Evolutionary conservation across 805 yeast genomes (phyloP).

Genomic region (Metschnikowia proteae): DNA sequence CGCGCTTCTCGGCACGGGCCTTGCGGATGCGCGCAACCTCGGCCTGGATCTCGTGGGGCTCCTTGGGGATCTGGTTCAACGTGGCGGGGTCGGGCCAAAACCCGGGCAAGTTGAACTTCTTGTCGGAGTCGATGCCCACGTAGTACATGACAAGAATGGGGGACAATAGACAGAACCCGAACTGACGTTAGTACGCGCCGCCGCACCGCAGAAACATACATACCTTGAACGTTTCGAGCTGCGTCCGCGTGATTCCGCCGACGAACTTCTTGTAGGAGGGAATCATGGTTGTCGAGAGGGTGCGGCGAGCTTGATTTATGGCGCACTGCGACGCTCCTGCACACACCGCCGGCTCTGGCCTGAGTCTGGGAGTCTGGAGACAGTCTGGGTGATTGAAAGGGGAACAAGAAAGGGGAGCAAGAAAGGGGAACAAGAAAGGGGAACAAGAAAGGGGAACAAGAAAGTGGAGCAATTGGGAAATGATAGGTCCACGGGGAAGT

Average conservation of each 20-base stretch:
- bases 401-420: too few relatives aligned
- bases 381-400: too few relatives aligned
- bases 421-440: too few relatives aligned
- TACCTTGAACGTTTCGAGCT: constrained; percentile 43
- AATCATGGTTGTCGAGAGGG: constrained; percentile 6
- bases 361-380: too few relatives aligned
- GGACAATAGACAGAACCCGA: constrained; percentile 77
- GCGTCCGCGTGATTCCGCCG: constrained; percentile 39
- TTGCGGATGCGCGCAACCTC: constrained; percentile 84
- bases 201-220: constrained; percentile 13
- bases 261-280: constrained; percentile 29
- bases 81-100: constrained; percentile 97
- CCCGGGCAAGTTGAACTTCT: constrained; percentile 84
- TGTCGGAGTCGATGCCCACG: constrained; percentile 87
- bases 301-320: not conserved
- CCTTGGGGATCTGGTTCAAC: constrained; percentile 86
- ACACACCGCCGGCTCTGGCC: too few relatives aligned
- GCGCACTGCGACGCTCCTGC: too few relatives aligned
- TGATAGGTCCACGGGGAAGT: too few relatives aligned
- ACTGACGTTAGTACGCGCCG: constrained; percentile 34
- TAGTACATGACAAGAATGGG: constrained; percentile 93
- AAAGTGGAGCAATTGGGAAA: too few relatives aligned
- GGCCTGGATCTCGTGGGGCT: constrained; percentile 85
- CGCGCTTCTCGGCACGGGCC: constrained; percentile 70
- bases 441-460: too few relatives aligned